These are phyloP conservation scores for Candida ulmi DNA, from an alignment of 805 yeast species.

Conservation along the genomic window DNA sequence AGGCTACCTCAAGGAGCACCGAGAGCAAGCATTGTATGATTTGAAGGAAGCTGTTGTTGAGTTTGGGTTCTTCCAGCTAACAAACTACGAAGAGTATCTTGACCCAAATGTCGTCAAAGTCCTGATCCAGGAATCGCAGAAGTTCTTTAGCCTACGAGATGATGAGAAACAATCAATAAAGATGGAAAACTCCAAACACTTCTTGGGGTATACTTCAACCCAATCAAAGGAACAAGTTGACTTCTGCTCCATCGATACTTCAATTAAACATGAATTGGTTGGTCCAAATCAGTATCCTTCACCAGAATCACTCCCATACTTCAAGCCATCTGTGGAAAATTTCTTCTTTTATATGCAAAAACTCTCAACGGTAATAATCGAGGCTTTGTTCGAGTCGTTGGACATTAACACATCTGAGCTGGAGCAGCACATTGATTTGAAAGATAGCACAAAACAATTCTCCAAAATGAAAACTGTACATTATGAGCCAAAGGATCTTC, in stretches of 20 bases:
- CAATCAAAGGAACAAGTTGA: slow-evolving; percentile 41
- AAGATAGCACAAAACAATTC: slow-evolving; percentile 26
- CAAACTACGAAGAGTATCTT: slow-evolving; percentile 26
- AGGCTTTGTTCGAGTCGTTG: slow-evolving; percentile 31
- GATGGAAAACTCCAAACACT: slow-evolving; percentile 34
- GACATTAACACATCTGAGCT: slow-evolving; percentile 25
- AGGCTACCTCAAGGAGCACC: slow-evolving; percentile 2
- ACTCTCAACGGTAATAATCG: slow-evolving; percentile 24
- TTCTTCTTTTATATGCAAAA: slow-evolving; percentile 27
- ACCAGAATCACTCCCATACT: slow-evolving; percentile 22
- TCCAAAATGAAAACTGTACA: slow-evolving; percentile 34
- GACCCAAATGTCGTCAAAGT: slow-evolving; percentile 22
- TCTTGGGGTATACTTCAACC: slow-evolving; percentile 33
- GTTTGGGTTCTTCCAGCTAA: slow-evolving; percentile 33
- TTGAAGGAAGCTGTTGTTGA: slow-evolving; percentile 33
- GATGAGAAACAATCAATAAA: slow-evolving; percentile 28
- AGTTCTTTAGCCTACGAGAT: slow-evolving; percentile 31
- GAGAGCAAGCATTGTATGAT: slow-evolving; percentile 7
- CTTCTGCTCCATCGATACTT: slow-evolving; percentile 21
- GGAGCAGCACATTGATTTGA: slow-evolving; percentile 30
- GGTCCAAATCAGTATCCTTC: slow-evolving; percentile 40
- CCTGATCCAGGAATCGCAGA: slow-evolving; percentile 23
- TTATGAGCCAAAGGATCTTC: slow-evolving; percentile 25
- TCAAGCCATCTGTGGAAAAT: slow-evolving; percentile 24
- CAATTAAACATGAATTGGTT: slow-evolving; percentile 30